These are phyloP conservation scores for Stentor coeruleus DNA, from an alignment of 73 alveolate genomes.

Conservation along the genomic window DNA sequence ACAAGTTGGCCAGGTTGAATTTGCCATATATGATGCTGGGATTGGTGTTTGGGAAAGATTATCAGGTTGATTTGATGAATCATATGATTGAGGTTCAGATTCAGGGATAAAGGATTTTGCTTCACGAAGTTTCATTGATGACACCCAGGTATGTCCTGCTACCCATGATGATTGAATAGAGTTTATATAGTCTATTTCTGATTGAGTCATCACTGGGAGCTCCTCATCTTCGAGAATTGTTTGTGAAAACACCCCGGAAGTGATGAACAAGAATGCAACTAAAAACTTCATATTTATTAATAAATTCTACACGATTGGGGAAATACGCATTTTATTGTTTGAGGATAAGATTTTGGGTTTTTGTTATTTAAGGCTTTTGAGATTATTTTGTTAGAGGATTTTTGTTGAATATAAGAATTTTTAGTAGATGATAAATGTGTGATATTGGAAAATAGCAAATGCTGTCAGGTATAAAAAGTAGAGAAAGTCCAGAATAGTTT, in stretches of 20 bases:
- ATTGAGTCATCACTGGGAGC: background rate
- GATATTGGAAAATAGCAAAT: too few relatives aligned
- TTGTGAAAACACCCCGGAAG: background rate
- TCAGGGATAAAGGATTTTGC: background rate
- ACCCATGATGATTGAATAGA: background rate
- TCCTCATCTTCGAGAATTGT: background rate
- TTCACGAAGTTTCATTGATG: background rate
- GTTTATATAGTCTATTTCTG: background rate
- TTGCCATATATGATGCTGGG: background rate
- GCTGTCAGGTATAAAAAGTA: too few relatives aligned
- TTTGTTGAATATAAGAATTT: too few relatives aligned
- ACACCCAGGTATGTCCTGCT: conserved; percentile 1
- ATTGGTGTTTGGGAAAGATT: background rate
- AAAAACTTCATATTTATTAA: background rate
- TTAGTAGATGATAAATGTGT: too few relatives aligned
- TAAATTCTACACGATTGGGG: too few relatives aligned
- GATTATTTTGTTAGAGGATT: too few relatives aligned
- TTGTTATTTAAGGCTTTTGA: too few relatives aligned
- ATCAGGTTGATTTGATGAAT: too few relatives aligned
- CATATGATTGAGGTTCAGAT: too few relatives aligned
- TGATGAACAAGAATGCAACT: background rate
- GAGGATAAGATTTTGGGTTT: too few relatives aligned
- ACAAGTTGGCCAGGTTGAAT: background rate
- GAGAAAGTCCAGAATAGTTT: too few relatives aligned
- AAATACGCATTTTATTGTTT: too few relatives aligned